phyloP scores from a whole-genome alignment of 768 basidiomycete species.

The Mycena capillaripes region DNA sequence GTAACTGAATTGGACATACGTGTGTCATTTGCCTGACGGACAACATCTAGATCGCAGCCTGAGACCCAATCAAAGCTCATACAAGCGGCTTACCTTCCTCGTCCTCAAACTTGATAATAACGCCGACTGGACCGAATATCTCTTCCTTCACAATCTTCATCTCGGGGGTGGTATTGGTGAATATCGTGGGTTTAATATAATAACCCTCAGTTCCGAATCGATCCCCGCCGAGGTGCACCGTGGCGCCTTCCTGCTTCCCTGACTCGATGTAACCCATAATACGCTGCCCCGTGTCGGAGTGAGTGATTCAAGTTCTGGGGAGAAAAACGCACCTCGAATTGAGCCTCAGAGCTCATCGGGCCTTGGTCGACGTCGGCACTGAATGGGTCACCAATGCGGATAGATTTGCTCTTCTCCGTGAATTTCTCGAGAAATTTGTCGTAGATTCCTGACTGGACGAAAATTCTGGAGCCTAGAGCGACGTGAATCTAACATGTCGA shows the following conservation, averaged over 20 bases:
- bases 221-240: slow-evolving; percentile 67
- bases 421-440: slow-evolving; percentile 67
- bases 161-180: slow-evolving; percentile 64
- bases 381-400: slow-evolving; percentile 65
- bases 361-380: slow-evolving; percentile 56
- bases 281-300: slow-evolving; percentile 51
- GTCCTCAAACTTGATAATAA: slow-evolving; percentile 70
- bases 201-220: slow-evolving; percentile 68
- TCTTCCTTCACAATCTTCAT: slow-evolving; percentile 74
- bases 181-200: slow-evolving; percentile 75
- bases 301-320: not conserved
- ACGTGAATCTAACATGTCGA: slow-evolving; percentile 5
- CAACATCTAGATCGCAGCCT: slow-evolving; percentile 38
- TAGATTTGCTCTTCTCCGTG: slow-evolving; percentile 46
- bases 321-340: slow-evolving; percentile 56
- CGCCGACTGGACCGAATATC: slow-evolving; percentile 81
- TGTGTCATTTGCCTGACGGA: slow-evolving; percentile 62
- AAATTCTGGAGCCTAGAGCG: slow-evolving; percentile 70
- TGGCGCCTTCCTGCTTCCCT: slow-evolving; percentile 73
- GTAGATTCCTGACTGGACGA: slow-evolving; percentile 69
- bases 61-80: not conserved
- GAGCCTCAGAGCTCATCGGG: slow-evolving; percentile 59
- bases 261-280: slow-evolving; percentile 74
- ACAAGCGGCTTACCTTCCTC: slow-evolving; percentile 48
- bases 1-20: not conserved